These are phyloP conservation scores for Phytophthora constricta DNA, from an alignment of 352 stramenopile species.

Conservation along the genomic window DNA sequence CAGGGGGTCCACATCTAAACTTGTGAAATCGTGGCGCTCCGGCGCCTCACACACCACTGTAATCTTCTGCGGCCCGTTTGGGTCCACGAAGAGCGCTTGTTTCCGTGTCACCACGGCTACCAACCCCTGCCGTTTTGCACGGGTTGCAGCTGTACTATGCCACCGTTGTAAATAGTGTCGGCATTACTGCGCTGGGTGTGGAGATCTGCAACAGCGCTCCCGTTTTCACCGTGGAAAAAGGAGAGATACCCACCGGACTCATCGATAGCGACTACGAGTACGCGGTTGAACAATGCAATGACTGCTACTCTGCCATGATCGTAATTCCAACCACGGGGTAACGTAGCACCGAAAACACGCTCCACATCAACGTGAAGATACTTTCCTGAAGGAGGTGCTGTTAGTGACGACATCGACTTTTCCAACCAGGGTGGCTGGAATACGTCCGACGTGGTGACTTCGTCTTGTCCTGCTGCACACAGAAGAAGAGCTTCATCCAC, in stretches of 20 bases:
- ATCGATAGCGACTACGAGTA: slow-evolving; percentile 28
- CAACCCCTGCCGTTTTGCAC: slow-evolving; percentile 34
- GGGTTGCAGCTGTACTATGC: slow-evolving; percentile 23
- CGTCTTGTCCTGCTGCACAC: slow-evolving; percentile 27
- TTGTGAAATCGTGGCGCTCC: slow-evolving; percentile 25
- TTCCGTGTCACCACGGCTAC: slow-evolving; percentile 27
- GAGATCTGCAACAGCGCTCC: slow-evolving; percentile 24
- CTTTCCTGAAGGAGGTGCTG: slow-evolving; percentile 22
- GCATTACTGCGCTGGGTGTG: background rate
- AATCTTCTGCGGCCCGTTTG: slow-evolving; percentile 2
- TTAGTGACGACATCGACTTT: background rate
- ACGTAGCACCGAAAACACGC: slow-evolving; percentile 24
- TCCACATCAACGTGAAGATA: slow-evolving; percentile 46
- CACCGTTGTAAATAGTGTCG: background rate
- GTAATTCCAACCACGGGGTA: slow-evolving; percentile 10
- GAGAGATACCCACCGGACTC: slow-evolving; percentile 19
- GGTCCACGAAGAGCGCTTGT: slow-evolving; percentile 31
- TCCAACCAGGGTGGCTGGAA: slow-evolving; percentile 8
- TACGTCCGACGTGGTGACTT: background rate
- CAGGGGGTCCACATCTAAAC: slow-evolving; percentile 25
- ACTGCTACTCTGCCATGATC: slow-evolving; percentile 28
- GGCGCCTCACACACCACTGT: slow-evolving; percentile 29
- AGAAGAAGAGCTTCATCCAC: slow-evolving; percentile 18
- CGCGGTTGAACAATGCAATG: slow-evolving; percentile 19
- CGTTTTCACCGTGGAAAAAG: slow-evolving; percentile 38